phyloP scores from a whole-genome alignment of 2,329 filamentous ascomycete species.

The Cadophora luteo-olivacea region DNA sequence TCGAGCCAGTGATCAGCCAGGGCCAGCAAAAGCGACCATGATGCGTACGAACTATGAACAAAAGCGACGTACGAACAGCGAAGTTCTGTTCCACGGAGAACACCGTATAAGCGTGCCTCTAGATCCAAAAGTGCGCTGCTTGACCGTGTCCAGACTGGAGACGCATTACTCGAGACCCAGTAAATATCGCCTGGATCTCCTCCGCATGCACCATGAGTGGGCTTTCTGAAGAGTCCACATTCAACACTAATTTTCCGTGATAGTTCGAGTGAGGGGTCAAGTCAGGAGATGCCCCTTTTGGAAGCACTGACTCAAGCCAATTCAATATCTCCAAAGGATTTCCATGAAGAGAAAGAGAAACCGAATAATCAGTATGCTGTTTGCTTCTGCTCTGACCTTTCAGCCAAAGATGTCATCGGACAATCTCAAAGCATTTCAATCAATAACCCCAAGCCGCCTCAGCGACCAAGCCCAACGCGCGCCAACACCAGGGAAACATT shows the following conservation, averaged over 20 bases:
- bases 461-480: background rate
- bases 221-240: background rate
- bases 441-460: constrained; percentile 5
- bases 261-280: constrained; percentile 4
- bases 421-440: background rate
- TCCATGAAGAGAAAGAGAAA: background rate
- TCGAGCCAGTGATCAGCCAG: background rate
- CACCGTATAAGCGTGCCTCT: constrained; percentile 10
- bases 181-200: constrained; percentile 15
- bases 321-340: background rate
- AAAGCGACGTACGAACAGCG: background rate
- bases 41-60: background rate
- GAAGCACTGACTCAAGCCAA: constrained; percentile 3
- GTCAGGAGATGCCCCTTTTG: constrained; percentile 14
- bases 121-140: background rate
- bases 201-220: constrained; percentile 13
- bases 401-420: background rate
- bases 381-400: no score
- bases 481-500: background rate
- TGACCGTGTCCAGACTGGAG: background rate
- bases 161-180: constrained; percentile 17
- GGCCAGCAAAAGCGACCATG: background rate
- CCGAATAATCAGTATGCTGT: no score
- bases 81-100: background rate
- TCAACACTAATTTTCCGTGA: constrained; percentile 6